Evolutionary conservation across 352 stramenopile species (phyloP).

Genomic region (Phytophthora tentaculata): DNA sequence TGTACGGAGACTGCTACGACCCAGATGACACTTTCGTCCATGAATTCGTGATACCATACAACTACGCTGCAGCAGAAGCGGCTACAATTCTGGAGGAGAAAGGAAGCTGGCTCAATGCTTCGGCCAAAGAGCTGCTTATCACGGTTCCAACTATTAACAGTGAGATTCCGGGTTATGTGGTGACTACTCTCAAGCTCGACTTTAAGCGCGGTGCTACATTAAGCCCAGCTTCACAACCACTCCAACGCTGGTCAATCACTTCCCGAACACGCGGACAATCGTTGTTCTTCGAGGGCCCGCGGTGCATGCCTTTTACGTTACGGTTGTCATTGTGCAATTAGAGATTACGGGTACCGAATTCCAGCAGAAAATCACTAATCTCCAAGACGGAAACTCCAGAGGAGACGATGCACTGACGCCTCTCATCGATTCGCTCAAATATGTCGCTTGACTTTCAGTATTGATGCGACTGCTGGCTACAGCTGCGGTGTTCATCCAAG

Average conservation of each 20-base stretch:
- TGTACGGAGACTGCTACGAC: slow-evolving; percentile 51
- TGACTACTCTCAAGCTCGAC: neutral
- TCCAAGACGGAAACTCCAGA: slow-evolving; percentile 23
- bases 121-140: slow-evolving; percentile 30
- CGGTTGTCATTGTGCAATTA: slow-evolving; percentile 36
- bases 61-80: neutral
- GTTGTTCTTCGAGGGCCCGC: neutral
- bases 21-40: slow-evolving; percentile 2
- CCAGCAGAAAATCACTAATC: slow-evolving; percentile 40
- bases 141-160: slow-evolving; percentile 48
- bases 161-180: neutral
- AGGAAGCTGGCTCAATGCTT: slow-evolving; percentile 12
- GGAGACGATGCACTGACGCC: slow-evolving; percentile 5
- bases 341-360: slow-evolving; percentile 36
- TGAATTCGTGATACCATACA: slow-evolving; percentile 12
- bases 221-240: neutral
- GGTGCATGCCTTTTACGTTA: neutral
- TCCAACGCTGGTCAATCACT: neutral
- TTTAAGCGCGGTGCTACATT: neutral
- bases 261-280: neutral
- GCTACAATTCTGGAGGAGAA: neutral
- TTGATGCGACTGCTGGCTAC: slow-evolving; percentile 40
- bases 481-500: slow-evolving; percentile 40
- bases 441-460: slow-evolving; percentile 33
- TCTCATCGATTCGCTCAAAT: slow-evolving; percentile 26